Evolutionary conservation across 2,329 filamentous ascomycete species (phyloP).

Genomic region (Rachicladosporium sp.): DNA sequence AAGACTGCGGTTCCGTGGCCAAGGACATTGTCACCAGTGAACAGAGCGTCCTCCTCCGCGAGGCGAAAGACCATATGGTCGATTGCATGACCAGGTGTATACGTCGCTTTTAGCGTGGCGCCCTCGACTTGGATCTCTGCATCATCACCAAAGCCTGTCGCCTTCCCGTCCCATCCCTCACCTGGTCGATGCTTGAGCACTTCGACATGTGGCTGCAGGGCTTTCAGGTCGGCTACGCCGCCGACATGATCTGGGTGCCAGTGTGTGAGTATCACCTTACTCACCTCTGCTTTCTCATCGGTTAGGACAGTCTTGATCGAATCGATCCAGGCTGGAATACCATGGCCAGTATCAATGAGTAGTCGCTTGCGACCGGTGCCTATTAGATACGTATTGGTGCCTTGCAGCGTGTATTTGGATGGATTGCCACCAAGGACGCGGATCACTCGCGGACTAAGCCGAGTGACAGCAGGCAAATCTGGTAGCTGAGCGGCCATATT

Average conservation of each 20-base stretch:
- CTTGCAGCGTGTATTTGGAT: conserved; percentile 63
- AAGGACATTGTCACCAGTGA: conserved; percentile 80
- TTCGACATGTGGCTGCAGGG: conserved; percentile 48
- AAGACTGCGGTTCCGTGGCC: conserved; percentile 81
- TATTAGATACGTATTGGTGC: conserved; percentile 90
- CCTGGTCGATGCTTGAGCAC: conserved; percentile 48
- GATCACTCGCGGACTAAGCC: conserved; percentile 65
- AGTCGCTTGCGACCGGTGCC: conserved; percentile 62
- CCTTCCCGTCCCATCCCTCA: conserved; percentile 32
- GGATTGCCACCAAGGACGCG: conserved; percentile 86
- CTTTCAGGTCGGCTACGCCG: conserved; percentile 58
- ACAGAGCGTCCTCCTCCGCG: conserved; percentile 67
- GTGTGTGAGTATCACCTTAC: conserved; percentile 72
- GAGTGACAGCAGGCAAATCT: conserved; percentile 59
- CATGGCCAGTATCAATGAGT: conserved; percentile 84
- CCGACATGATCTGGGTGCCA: conserved; percentile 83
- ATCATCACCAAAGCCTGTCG: conserved; percentile 9
- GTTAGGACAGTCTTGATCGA: conserved; percentile 52
- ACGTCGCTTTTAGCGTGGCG: conserved; percentile 53
- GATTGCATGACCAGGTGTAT: conserved; percentile 62
- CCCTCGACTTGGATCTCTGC: conserved; percentile 43
- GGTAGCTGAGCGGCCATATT: conserved; percentile 32
- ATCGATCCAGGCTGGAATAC: conserved; percentile 58
- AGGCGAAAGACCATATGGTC: conserved; percentile 75
- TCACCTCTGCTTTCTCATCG: conserved; percentile 55